Conservation (phyloP, 2,329 filamentous ascomycete genomes). For the Lomentospora prolificans region DNA sequence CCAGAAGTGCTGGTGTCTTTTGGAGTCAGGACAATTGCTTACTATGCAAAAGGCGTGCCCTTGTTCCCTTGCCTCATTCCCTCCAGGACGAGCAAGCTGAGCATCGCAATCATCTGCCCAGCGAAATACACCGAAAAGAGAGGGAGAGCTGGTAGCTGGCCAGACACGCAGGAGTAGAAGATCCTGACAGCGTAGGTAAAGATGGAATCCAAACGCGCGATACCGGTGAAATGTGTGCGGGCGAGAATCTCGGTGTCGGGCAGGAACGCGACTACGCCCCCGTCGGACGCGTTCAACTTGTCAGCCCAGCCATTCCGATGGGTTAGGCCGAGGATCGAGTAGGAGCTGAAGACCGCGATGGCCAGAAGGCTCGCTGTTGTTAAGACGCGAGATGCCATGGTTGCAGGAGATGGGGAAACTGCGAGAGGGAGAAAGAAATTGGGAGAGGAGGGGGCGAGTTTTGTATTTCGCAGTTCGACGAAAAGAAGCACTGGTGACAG, state of each 20-base stretch:
- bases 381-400: not conserved
- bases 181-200: conserved; percentile 13
- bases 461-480: no score
- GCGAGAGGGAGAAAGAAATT: not conserved
- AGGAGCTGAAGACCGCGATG: conserved; percentile 3
- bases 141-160: conserved; percentile 10
- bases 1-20: no score
- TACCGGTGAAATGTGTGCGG: conserved; percentile 13
- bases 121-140: conserved; percentile 14
- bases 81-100: conserved; percentile 13
- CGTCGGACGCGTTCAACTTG: not conserved
- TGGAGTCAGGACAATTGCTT: no score
- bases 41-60: conserved; percentile 14
- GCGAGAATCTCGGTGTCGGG: not conserved
- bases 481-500: no score
- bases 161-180: conserved; percentile 13
- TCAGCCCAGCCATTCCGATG: not conserved
- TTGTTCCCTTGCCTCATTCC: conserved; percentile 14
- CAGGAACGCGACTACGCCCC: not conserved
- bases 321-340: conserved; percentile 11
- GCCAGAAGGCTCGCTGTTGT: not conserved
- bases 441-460: no score
- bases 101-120: conserved; percentile 14
- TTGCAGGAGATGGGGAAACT: not conserved
- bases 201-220: conserved; percentile 12